Evolutionary conservation across 768 basidiomycete species (phyloP).

Genomic region (Cubamyces lactineus): DNA sequence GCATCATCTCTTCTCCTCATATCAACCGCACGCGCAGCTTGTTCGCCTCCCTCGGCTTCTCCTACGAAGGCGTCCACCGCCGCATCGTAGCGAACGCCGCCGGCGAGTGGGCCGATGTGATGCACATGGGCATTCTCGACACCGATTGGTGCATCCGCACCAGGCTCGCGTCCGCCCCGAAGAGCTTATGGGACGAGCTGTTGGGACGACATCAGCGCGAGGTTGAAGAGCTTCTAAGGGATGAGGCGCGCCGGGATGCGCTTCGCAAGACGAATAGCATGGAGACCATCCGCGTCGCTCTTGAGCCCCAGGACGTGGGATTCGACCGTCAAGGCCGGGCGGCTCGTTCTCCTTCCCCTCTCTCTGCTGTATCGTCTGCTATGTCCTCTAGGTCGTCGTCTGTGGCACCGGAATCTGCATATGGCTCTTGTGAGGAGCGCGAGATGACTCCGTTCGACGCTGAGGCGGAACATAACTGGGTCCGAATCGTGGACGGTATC

Average conservation of each 20-base stretch:
- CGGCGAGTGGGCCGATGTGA: constrained; percentile 35
- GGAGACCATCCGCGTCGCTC: constrained; percentile 22
- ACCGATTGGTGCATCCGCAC: constrained; percentile 29
- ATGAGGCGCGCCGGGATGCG: constrained; percentile 22
- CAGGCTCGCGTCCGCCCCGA: not conserved
- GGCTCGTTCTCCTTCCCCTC: not conserved
- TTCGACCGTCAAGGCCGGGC: not conserved
- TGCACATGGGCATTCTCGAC: constrained; percentile 31
- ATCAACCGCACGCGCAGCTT: constrained; percentile 50
- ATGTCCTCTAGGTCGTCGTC: not conserved
- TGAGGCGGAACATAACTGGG: not conserved
- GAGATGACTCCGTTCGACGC: not conserved
- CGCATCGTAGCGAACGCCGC: constrained; percentile 51
- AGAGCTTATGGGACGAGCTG: constrained; percentile 34
- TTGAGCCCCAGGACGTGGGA: not conserved
- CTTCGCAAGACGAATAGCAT: constrained; percentile 20
- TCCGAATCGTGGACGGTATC: not conserved
- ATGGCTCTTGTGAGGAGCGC: not conserved
- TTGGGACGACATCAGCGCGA: constrained; percentile 32
- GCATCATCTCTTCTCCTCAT: constrained; percentile 46
- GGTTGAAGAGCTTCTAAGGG: constrained; percentile 28
- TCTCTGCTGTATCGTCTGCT: not conserved
- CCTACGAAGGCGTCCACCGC: constrained; percentile 65
- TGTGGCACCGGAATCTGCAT: too few species aligned
- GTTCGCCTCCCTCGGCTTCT: constrained; percentile 58